Conservation (phyloP, 805 yeast genomes). For the Metschnikowia lunata region DNA sequence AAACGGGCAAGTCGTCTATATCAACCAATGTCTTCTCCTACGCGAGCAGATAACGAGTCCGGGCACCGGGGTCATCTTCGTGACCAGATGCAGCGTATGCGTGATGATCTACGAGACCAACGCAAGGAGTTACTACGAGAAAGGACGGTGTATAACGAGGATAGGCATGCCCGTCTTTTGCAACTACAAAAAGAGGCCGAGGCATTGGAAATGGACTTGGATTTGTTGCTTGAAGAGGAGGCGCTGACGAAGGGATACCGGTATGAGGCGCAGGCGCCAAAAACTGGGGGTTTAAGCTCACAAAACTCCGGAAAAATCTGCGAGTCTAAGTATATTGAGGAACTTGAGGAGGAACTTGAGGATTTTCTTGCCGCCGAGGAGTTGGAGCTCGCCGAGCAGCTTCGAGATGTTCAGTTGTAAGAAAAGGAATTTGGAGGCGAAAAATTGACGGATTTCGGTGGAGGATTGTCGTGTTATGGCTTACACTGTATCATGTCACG, state of each 20-base stretch:
- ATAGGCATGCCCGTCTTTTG: slow-evolving; percentile 2
- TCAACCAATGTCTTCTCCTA: slow-evolving; percentile 18
- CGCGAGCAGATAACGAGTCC: not conserved
- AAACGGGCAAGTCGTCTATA: slow-evolving; percentile 10
- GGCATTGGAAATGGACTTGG: slow-evolving; percentile 3
- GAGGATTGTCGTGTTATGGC: not conserved
- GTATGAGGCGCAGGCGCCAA: slow-evolving; percentile 2
- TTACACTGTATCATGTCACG: not conserved
- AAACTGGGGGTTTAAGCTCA: not conserved
- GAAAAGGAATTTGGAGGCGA: not conserved
- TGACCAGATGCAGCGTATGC: slow-evolving; percentile 8
- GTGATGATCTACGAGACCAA: slow-evolving; percentile 11
- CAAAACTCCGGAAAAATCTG: not conserved
- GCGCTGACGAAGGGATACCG: not conserved
- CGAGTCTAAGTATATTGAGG: not conserved
- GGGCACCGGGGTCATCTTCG: slow-evolving; percentile 1
- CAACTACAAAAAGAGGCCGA: slow-evolving; percentile 12
- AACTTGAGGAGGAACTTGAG: slow-evolving; percentile 15
- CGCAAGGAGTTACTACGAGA: slow-evolving; percentile 12
- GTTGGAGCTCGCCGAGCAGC: slow-evolving; percentile 17
- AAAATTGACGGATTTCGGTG: not conserved
- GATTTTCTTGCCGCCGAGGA: slow-evolving; percentile 13
- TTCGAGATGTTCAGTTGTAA: slow-evolving; percentile 10
- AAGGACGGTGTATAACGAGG: slow-evolving; percentile 10
- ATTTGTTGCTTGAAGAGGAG: not conserved